Percentiles rank a stretch among this genome's conserved stretches.
Evolutionary conservation across 2,329 filamentous ascomycete species (phyloP).

Genomic region (Penicillium occitanis): DNA sequence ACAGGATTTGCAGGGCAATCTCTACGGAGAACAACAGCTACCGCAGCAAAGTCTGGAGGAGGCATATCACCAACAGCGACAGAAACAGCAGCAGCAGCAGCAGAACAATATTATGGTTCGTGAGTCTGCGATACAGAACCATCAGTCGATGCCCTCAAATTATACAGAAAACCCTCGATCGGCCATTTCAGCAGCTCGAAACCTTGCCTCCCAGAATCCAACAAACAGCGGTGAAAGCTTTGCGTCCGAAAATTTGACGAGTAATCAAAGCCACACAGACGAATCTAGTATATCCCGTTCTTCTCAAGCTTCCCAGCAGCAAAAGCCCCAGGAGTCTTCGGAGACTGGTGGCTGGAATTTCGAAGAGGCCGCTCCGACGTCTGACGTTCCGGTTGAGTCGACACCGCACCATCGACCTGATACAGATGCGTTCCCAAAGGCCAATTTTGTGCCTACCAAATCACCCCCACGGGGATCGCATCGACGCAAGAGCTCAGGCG

Average conservation of each 20-base stretch:
- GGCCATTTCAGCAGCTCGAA: conserved; percentile 43
- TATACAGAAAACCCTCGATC: conserved; percentile 43
- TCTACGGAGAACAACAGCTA: conserved; percentile 52
- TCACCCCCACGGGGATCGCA: conserved; percentile 73
- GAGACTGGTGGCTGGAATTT: conserved; percentile 83
- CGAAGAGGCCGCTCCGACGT: conserved; percentile 65
- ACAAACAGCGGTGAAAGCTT: not conserved
- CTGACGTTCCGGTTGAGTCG: conserved; percentile 39
- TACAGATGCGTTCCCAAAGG: conserved; percentile 81
- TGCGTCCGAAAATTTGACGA: not conserved
- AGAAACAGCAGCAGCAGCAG: conserved; percentile 46
- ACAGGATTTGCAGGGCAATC: conserved; percentile 44
- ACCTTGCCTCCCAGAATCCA: not conserved
- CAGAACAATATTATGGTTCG: conserved; percentile 48
- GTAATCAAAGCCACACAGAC: conserved; percentile 3
- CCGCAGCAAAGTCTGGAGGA: conserved; percentile 60
- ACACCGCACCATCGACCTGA: conserved; percentile 69
- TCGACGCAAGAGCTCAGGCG: conserved; percentile 77
- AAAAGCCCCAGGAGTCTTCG: conserved; percentile 43
- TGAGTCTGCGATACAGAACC: conserved; percentile 56
- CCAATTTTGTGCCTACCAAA: conserved; percentile 73
- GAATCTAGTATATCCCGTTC: conserved; percentile 10
- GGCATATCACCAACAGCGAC: conserved; percentile 58
- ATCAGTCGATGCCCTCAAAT: conserved; percentile 59
- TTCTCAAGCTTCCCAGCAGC: conserved; percentile 43